Conservation (phyloP, 169 alveolate species). For the Eimeria nieschulzi region DNA sequence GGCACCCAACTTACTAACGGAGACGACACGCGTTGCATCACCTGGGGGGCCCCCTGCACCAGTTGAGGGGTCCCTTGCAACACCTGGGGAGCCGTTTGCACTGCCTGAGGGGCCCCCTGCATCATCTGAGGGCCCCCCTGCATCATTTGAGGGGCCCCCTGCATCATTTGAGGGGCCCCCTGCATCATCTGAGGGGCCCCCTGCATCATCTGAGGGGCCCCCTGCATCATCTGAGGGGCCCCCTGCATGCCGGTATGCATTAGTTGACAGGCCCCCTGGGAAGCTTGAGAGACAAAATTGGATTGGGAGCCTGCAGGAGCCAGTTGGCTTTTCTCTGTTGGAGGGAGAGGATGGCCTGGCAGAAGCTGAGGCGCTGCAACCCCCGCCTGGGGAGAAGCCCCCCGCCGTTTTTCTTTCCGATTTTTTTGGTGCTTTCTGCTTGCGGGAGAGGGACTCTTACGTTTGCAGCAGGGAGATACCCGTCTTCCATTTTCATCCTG, state of each 20-base stretch:
- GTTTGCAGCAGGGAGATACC: no score
- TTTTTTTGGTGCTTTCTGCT: no score
- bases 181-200: neutral
- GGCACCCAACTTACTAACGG: no score
- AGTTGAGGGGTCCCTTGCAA: neutral
- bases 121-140: constrained; percentile 16
- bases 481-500: neutral
- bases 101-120: neutral
- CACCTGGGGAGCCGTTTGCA: neutral
- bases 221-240: neutral
- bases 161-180: neutral
- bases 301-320: no score
- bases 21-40: neutral
- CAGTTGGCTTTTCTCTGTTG: no score
- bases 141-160: neutral
- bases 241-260: neutral
- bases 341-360: neutral
- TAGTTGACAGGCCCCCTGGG: neutral
- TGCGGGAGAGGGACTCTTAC: neutral
- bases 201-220: neutral
- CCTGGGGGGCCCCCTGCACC: constrained; percentile 6
- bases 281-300: no score
- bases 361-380: no score
- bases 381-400: no score
- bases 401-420: no score